Evolutionary conservation across 805 yeast genomes (phyloP), one percentile per base, ranked within the genome.

Genomic region (Yarrowia sp.): DNA sequence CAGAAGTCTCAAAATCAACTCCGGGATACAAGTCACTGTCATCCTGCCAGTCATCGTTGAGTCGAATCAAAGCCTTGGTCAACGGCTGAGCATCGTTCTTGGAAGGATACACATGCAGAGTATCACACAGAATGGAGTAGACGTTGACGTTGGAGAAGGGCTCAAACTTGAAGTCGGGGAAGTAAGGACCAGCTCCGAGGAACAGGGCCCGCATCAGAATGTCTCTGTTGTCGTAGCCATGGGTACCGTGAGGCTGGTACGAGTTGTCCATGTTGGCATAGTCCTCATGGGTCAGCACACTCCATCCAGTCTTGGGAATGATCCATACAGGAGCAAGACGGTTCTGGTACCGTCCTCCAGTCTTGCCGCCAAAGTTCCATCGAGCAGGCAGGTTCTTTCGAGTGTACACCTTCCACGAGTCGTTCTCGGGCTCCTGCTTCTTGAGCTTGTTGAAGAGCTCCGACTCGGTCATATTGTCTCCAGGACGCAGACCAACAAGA

Each of bases 241-340:
- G 97, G 0, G 89, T 89, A 9, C 97, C 97, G 68, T 81, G 81
- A 3, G 91, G 90, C n/a, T 76, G 75, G 75, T 88, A 89, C 63
- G 80, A 76, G 36, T 78, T 77, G 46, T 22, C 56, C 74, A 82
- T 82, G 2, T 80, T 80, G 32, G 83, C 82, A 84, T 86, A 85
- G 69, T 84, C 84, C 19, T 82, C 82, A 69, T 82, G 84, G 0
- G 92, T 90, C 1, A 91, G 84, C 15, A 92, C 77, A 0, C 90
- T 83, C 79, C 89, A 93, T 0, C 97, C 97, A 7, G 90, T 87
- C 43, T 88, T 84, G 0, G 97, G 97, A 2, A 93, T 81, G 3
- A 93, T 76, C 94, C 97, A 91, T 38, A 93, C 77, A 0, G 97
- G 97, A 0, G 97, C 96, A 22, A 92, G 80, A 70, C 97, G 82